Percentiles rank a stretch among this genome's conserved stretches.
Conservation (phyloP, 441 rosid species). For the Erodium trifolium region DNA sequence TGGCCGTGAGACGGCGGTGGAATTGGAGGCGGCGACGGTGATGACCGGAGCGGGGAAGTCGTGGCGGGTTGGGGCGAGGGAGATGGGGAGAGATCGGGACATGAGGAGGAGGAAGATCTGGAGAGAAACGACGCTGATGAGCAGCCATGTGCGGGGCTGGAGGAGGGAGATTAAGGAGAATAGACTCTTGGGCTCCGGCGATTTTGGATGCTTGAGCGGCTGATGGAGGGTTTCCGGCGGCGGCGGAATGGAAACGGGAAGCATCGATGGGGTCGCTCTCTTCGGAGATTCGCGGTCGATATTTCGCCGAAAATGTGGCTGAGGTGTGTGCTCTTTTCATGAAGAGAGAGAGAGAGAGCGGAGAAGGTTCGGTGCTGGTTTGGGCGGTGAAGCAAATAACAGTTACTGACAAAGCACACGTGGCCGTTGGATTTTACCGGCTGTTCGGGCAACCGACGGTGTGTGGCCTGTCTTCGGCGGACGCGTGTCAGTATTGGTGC, state of each 20-base stretch:
- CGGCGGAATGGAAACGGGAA: neutral
- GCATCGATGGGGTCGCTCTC: neutral
- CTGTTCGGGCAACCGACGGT: neutral
- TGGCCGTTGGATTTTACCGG: neutral
- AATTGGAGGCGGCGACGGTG: slow-evolving; percentile 3
- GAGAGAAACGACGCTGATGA: slow-evolving; percentile 40
- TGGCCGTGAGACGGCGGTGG: slow-evolving; percentile 13
- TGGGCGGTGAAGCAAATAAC: neutral
- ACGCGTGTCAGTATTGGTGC: neutral
- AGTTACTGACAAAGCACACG: neutral
- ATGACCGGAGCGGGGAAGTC: slow-evolving; percentile 15
- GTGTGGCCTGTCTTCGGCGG: neutral
- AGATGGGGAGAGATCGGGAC: slow-evolving; percentile 43
- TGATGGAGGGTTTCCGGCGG: neutral
- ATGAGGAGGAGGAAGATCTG: slow-evolving; percentile 53
- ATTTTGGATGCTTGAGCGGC: neutral
- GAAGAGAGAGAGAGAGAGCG: no score
- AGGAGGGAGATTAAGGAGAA: slow-evolving; percentile 27
- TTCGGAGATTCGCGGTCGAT: neutral
- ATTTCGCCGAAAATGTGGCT: neutral
- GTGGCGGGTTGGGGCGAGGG: slow-evolving; percentile 23
- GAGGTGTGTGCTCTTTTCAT: neutral
- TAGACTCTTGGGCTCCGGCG: slow-evolving; percentile 10
- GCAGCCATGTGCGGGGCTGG: slow-evolving; percentile 50
- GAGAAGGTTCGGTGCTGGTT: neutral